Percentiles rank a stretch among this genome's conserved stretches.
phyloP scores from a whole-genome alignment of 352 stramenopile species.

The Phytophthora macrochlamydospora region DNA sequence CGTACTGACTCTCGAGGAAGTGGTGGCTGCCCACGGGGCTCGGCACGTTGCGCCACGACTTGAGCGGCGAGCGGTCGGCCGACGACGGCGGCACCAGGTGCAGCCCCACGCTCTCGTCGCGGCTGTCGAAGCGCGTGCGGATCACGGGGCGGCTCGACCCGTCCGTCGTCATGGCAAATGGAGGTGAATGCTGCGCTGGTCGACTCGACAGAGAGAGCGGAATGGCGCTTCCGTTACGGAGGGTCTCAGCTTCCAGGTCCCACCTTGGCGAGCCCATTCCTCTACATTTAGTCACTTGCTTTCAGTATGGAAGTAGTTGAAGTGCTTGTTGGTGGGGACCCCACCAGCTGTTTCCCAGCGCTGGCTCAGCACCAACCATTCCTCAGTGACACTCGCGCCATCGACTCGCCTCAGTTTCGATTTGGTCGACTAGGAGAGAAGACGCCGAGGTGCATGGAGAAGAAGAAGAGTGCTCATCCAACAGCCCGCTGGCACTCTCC shows the following conservation, averaged over 20 bases:
- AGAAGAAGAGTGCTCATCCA: conserved; percentile 54
- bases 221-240: background rate
- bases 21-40: conserved; percentile 53
- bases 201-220: background rate
- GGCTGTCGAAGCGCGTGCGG: conserved; percentile 71
- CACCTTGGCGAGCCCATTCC: background rate
- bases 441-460: background rate
- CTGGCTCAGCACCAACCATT: conserved; percentile 38
- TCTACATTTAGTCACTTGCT: background rate
- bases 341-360: background rate
- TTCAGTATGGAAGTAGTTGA: background rate
- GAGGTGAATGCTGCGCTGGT: background rate
- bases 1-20: conserved; percentile 50
- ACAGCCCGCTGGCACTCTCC: conserved; percentile 60
- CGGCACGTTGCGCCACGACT: conserved; percentile 74
- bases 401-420: conserved; percentile 13
- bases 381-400: background rate
- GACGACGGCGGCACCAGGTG: conserved; percentile 79
- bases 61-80: conserved; percentile 74
- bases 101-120: conserved; percentile 51
- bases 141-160: conserved; percentile 21
- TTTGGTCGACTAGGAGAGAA: conserved; percentile 17
- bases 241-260: conserved; percentile 1
- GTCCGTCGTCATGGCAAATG: conserved; percentile 13
- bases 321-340: background rate